These are phyloP conservation scores for Picocystis sp. DNA, from an alignment of 163 green algal species.

Conservation along the genomic window DNA sequence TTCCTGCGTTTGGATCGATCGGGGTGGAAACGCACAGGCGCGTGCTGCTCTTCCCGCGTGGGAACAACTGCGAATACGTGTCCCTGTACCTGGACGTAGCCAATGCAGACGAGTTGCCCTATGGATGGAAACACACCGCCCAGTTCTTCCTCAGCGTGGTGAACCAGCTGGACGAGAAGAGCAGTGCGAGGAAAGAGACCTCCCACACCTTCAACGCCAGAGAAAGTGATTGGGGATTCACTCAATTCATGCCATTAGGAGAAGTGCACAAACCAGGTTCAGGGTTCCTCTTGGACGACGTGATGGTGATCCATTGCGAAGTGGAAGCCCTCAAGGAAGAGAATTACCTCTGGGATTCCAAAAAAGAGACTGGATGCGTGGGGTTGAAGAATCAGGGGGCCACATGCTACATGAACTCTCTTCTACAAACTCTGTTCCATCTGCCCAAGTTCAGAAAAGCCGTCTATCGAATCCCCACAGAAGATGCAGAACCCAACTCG, in stretches of 20 bases:
- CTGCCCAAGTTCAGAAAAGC: conserved; percentile 74
- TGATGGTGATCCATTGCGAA: conserved; percentile 19
- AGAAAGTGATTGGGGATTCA: conserved; percentile 90
- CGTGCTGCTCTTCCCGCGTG: conserved; percentile 27
- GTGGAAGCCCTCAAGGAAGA: conserved; percentile 40
- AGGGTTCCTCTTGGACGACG: conserved; percentile 38
- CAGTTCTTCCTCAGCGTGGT: conserved; percentile 23
- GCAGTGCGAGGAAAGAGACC: conserved; percentile 27
- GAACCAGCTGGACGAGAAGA: conserved; percentile 12
- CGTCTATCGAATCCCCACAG: conserved; percentile 94
- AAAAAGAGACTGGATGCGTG: conserved; percentile 78
- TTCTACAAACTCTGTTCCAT: conserved; percentile 95
- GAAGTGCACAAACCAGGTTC: conserved; percentile 32
- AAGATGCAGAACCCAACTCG: conserved; percentile 47
- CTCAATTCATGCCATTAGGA: conserved; percentile 40
- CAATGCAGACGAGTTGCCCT: conserved; percentile 15
- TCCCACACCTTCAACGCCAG: conserved; percentile 52
- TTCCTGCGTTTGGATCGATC: neutral
- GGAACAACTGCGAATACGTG: conserved; percentile 22
- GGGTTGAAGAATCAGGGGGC: conserved; percentile 94
- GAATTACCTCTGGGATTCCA: conserved; percentile 43
- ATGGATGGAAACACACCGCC: conserved; percentile 20
- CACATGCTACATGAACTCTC: conserved; percentile 98
- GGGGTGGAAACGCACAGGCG: conserved; percentile 11
- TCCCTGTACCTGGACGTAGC: conserved; percentile 33